These are phyloP conservation scores for Intubia oerlemansii DNA, from an alignment of 2,329 filamentous ascomycete genomes.

Conservation along the genomic window DNA sequence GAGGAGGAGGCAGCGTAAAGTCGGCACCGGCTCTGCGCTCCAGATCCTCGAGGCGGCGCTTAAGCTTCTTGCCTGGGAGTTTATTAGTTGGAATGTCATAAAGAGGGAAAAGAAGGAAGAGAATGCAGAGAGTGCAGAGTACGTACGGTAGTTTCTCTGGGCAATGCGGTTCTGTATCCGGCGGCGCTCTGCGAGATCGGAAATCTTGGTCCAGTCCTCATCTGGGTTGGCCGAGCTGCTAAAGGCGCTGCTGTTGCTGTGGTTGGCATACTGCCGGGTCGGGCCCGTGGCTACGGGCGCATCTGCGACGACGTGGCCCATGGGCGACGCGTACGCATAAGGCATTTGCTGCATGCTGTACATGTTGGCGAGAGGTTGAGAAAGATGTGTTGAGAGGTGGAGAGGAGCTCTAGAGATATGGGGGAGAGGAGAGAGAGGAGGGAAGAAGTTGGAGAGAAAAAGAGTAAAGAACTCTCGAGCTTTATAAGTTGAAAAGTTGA, in stretches of 20 bases:
- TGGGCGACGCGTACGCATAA: slow-evolving; percentile 17
- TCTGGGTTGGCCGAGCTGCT: slow-evolving; percentile 86
- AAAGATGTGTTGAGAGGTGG: background rate
- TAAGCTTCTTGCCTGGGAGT: slow-evolving; percentile 64
- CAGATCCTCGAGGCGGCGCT: slow-evolving; percentile 70
- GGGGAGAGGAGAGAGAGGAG: background rate
- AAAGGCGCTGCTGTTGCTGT: slow-evolving; percentile 83
- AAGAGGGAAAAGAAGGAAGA: background rate
- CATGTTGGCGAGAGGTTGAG: slow-evolving; percentile 12
- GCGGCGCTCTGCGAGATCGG: slow-evolving; percentile 80
- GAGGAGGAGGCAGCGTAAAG: slow-evolving; percentile 3
- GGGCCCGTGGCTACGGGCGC: slow-evolving; percentile 13
- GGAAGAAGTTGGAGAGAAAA: too few relatives aligned
- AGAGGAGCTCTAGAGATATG: background rate
- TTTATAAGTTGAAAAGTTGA: too few relatives aligned
- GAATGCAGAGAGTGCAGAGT: slow-evolving; percentile 4
- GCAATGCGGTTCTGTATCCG: slow-evolving; percentile 96
- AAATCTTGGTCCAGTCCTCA: slow-evolving; percentile 98
- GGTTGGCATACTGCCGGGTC: slow-evolving; percentile 45
- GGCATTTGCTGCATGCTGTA: slow-evolving; percentile 18
- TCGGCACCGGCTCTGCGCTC: slow-evolving; percentile 47
- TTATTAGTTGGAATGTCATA: slow-evolving; percentile 4
- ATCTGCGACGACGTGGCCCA: slow-evolving; percentile 8
- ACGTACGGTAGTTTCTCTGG: slow-evolving; percentile 80
- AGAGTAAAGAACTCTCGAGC: too few relatives aligned